These are phyloP conservation scores for Brassica cretica DNA, from an alignment of 345 rosid genomes.

Conservation along the genomic window DNA sequence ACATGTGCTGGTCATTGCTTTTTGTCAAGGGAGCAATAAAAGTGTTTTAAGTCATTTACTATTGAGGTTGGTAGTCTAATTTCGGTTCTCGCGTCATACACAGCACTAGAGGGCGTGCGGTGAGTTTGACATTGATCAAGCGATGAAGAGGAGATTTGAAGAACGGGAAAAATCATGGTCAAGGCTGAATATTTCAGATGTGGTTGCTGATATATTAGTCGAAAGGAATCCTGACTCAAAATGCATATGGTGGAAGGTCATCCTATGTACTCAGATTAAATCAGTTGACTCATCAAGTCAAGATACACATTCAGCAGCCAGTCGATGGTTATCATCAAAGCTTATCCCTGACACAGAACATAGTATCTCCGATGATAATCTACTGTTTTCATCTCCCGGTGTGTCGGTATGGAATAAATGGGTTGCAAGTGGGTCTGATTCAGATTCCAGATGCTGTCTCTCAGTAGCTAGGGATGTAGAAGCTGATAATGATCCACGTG, in stretches of 20 bases:
- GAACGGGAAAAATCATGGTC: slow-evolving; percentile 77
- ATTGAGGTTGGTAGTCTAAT: slow-evolving; percentile 25
- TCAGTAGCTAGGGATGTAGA: slow-evolving; percentile 64
- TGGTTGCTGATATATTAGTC: slow-evolving; percentile 48
- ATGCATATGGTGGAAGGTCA: slow-evolving; percentile 83
- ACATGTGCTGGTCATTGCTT: background rate
- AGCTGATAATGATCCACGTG: slow-evolving; percentile 43
- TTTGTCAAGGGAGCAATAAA: slow-evolving; percentile 9
- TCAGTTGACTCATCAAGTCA: slow-evolving; percentile 38
- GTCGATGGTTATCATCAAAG: slow-evolving; percentile 74
- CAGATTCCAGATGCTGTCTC: slow-evolving; percentile 58
- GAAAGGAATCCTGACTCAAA: slow-evolving; percentile 61
- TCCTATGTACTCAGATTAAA: slow-evolving; percentile 54
- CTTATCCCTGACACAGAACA: slow-evolving; percentile 56
- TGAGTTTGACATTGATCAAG: slow-evolving; percentile 68
- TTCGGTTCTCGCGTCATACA: slow-evolving; percentile 28
- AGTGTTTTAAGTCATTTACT: slow-evolving; percentile 14
- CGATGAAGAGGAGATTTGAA: slow-evolving; percentile 62
- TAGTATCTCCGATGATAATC: slow-evolving; percentile 39
- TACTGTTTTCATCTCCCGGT: slow-evolving; percentile 59
- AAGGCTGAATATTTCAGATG: slow-evolving; percentile 81
- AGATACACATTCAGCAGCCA: slow-evolving; percentile 44
- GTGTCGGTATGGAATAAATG: slow-evolving; percentile 84
- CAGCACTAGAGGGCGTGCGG: slow-evolving; percentile 49
- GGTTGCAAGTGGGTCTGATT: slow-evolving; percentile 47